A percentile compares a stretch with the other conserved stretches of the same genome.
These are phyloP conservation scores for Penicillium thymicola DNA, from an alignment of 2,329 filamentous ascomycete genomes.

Conservation along the genomic window DNA sequence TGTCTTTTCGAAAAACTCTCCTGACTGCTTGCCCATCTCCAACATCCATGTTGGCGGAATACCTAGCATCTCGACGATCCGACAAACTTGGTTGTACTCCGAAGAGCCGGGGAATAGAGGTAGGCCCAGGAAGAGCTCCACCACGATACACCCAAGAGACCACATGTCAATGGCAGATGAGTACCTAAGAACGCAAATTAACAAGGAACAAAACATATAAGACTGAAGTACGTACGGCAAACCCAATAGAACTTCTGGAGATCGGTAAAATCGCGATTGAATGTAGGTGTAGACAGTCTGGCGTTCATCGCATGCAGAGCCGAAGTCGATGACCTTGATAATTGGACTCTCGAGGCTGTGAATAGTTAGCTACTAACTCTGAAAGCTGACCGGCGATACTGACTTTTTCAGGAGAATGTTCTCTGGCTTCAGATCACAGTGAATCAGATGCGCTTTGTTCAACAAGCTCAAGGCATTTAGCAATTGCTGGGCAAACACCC, in stretches of 20 bases:
- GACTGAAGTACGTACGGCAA: constrained; percentile 58
- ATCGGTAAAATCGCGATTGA: constrained; percentile 95
- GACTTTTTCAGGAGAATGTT: constrained; percentile 96
- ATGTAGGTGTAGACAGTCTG: constrained; percentile 99
- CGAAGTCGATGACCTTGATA: constrained; percentile 99
- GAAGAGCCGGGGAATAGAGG: constrained; percentile 95
- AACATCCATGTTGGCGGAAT: constrained; percentile 98
- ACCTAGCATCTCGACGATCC: constrained; percentile 97
- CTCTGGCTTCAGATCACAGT: constrained; percentile 97
- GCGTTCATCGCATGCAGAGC: constrained; percentile 94
- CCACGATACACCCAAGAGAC: constrained; percentile 97
- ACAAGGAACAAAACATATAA: constrained; percentile 5
- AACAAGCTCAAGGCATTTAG: constrained; percentile 87
- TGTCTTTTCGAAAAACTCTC: constrained; percentile 93
- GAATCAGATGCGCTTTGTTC: constrained; percentile 94
- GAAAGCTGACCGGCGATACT: constrained; percentile 22
- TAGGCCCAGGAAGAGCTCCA: constrained; percentile 91
- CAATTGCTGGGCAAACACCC: constrained; percentile 95
- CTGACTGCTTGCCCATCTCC: constrained; percentile 96
- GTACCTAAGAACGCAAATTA: constrained; percentile 53
- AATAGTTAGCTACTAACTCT: not conserved
- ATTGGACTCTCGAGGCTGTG: constrained; percentile 86
- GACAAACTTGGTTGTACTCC: constrained; percentile 96
- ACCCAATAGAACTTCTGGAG: constrained; percentile 91
- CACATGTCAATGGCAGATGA: constrained; percentile 99